Conservation (phyloP, 805 yeast genomes). For the Candida jianshihensis region DNA sequence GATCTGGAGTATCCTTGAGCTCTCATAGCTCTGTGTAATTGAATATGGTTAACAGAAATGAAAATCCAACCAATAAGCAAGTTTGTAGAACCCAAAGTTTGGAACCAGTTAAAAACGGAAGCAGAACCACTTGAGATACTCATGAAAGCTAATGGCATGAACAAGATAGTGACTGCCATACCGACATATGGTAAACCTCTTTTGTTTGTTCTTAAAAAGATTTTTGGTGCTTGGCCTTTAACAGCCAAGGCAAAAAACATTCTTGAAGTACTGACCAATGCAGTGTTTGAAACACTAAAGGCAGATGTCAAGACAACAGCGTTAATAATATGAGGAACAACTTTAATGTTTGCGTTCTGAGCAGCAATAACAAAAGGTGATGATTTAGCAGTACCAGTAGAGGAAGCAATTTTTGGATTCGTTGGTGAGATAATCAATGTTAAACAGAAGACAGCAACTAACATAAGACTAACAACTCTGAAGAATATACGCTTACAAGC, state of each 20-base stretch:
- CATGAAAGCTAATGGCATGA: slow-evolving; percentile 34
- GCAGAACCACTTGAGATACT: slow-evolving; percentile 22
- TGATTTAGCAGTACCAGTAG: slow-evolving; percentile 25
- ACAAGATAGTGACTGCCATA: slow-evolving; percentile 23
- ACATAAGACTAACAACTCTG: slow-evolving; percentile 26
- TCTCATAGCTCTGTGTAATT: slow-evolving; percentile 29
- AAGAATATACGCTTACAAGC: slow-evolving; percentile 39
- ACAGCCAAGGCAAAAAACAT: slow-evolving; percentile 30
- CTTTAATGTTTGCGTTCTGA: slow-evolving; percentile 39
- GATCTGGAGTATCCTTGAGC: slow-evolving; percentile 27
- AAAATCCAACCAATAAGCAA: slow-evolving; percentile 26
- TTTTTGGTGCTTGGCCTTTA: slow-evolving; percentile 31
- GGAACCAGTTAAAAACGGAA: slow-evolving; percentile 31
- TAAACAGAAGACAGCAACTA: slow-evolving; percentile 26
- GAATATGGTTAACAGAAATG: slow-evolving; percentile 27
- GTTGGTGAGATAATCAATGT: slow-evolving; percentile 29
- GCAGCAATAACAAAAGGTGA: slow-evolving; percentile 37
- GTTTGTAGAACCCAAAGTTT: slow-evolving; percentile 25
- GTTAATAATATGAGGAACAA: slow-evolving; percentile 30
- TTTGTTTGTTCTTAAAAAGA: slow-evolving; percentile 26
- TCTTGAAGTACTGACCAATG: too few species aligned
- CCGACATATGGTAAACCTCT: slow-evolving; percentile 29
- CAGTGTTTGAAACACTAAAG: too few species aligned
- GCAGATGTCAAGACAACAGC: slow-evolving; percentile 35
- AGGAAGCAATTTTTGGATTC: slow-evolving; percentile 23